Evolutionary conservation across 78 protist genomes (phyloP).

Genomic region (Paratrimastix pyriformis): DNA sequence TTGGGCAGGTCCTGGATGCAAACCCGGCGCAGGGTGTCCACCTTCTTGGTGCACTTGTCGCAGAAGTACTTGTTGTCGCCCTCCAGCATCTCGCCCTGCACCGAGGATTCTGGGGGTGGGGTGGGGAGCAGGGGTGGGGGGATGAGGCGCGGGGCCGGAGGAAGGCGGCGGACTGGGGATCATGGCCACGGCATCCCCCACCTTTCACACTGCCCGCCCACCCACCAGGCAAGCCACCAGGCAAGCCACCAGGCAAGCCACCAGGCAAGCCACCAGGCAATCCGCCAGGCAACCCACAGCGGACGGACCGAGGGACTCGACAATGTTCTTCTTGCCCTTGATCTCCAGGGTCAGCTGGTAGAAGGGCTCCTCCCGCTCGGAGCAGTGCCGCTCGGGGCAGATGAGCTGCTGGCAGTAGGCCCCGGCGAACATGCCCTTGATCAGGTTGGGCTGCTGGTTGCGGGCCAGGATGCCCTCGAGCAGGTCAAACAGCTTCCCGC

Average conservation of each 20-base stretch:
- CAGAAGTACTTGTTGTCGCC: constrained; percentile 80
- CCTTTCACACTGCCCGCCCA: too few relatives aligned
- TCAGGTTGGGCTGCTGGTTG: constrained; percentile 13
- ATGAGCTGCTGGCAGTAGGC: not conserved
- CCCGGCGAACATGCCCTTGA: constrained; percentile 3
- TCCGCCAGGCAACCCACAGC: too few relatives aligned
- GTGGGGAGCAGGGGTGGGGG: too few relatives aligned
- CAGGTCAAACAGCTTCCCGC: constrained; percentile 57
- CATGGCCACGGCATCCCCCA: too few relatives aligned
- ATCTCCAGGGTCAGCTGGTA: constrained; percentile 54
- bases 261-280: too few relatives aligned
- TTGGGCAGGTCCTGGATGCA: constrained; percentile 31
- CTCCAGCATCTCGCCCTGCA: constrained; percentile 69
- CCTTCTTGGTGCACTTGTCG: constrained; percentile 42
- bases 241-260: too few relatives aligned
- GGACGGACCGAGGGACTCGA: constrained; percentile 61
- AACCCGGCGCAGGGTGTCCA: constrained; percentile 34
- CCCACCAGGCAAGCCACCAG: too few relatives aligned
- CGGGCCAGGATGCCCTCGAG: constrained; percentile 43
- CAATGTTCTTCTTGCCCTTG: constrained; percentile 46
- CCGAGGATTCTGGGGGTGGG: too few relatives aligned
- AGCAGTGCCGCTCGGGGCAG: not conserved
- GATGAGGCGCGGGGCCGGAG: too few relatives aligned
- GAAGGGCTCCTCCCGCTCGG: constrained; percentile 48
- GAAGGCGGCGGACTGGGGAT: too few relatives aligned